Evolutionary conservation across 345 rosid species (phyloP).

Genomic region (Diplotaxis tenuifolia): DNA sequence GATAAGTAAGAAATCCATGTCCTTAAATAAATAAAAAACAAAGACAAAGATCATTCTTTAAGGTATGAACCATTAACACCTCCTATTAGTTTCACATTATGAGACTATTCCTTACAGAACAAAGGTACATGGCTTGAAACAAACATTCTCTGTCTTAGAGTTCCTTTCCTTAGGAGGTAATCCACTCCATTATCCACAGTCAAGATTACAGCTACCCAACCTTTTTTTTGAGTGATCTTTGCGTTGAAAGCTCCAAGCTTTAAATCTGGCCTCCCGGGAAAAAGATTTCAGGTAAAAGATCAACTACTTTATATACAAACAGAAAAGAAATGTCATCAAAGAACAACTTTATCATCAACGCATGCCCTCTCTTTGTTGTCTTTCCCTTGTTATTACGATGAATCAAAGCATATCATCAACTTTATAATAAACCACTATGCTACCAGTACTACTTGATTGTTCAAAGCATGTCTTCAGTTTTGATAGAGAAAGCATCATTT

Average conservation of each 20-base stretch:
- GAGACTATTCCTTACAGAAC: background rate
- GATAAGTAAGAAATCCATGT: slow-evolving; percentile 89
- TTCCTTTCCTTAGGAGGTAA: slow-evolving; percentile 86
- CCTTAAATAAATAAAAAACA: no score
- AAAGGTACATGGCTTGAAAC: slow-evolving; percentile 3
- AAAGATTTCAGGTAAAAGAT: no score
- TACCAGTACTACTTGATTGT: background rate
- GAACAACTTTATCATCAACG: background rate
- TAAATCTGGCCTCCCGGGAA: no score
- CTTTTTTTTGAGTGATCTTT: slow-evolving; percentile 58
- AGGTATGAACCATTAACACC: no score
- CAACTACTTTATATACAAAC: no score
- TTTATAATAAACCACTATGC: background rate
- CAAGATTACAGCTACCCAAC: slow-evolving; percentile 81
- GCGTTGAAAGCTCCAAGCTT: slow-evolving; percentile 71
- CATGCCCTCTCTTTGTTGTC: background rate
- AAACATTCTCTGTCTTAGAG: slow-evolving; percentile 72
- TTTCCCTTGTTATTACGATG: no score
- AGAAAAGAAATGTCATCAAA: no score
- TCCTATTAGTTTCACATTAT: background rate
- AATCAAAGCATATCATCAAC: no score
- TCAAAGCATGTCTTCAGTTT: background rate
- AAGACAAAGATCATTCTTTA: no score
- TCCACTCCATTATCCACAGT: slow-evolving; percentile 83
- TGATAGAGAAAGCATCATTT: background rate